These are phyloP conservation scores for Diaporthe humulicola DNA, from an alignment of 2,329 filamentous ascomycete genomes.

Conservation along the genomic window DNA sequence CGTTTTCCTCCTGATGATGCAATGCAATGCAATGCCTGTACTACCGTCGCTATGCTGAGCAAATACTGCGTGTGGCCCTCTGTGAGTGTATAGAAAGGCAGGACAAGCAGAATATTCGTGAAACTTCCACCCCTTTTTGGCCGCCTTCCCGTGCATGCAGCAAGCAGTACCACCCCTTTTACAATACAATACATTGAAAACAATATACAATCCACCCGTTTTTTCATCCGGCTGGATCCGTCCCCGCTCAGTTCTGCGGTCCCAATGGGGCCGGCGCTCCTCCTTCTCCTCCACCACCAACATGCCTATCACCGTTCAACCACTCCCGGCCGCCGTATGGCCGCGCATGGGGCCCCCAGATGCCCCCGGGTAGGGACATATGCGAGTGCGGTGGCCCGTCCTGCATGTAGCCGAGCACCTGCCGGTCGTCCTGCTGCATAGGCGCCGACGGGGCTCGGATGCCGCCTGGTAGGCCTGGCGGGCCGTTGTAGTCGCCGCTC, in stretches of 20 bases:
- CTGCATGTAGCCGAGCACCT: background rate
- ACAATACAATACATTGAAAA: conserved; percentile 8
- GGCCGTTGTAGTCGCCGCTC: conserved; percentile 19
- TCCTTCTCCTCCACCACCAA: background rate
- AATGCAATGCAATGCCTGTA: conserved; percentile 31
- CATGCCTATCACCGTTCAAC: conserved; percentile 13
- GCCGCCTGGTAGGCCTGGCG: conserved; percentile 2
- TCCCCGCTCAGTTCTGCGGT: background rate
- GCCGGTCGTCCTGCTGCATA: conserved; percentile 16
- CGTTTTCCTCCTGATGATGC: conserved; percentile 20
- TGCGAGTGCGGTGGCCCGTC: conserved; percentile 5
- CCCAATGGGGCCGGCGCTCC: conserved; percentile 18
- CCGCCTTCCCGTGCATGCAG: conserved; percentile 2
- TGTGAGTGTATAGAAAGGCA: background rate
- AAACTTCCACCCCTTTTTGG: background rate
- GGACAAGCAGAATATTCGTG: background rate
- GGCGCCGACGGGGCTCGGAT: conserved; percentile 6
- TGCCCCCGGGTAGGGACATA: background rate
- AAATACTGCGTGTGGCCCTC: background rate
- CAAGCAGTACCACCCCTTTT: conserved; percentile 1
- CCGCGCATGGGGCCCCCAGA: conserved; percentile 7
- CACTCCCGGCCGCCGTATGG: conserved; percentile 7
- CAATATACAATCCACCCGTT: background rate
- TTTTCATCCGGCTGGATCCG: background rate
- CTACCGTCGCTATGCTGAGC: conserved; percentile 33